Evolutionary conservation across 495 filamentous ascomycete species (phyloP), one percentile per base, ranked within the genome.

Genomic region (Penicilliopsis zonata): DNA sequence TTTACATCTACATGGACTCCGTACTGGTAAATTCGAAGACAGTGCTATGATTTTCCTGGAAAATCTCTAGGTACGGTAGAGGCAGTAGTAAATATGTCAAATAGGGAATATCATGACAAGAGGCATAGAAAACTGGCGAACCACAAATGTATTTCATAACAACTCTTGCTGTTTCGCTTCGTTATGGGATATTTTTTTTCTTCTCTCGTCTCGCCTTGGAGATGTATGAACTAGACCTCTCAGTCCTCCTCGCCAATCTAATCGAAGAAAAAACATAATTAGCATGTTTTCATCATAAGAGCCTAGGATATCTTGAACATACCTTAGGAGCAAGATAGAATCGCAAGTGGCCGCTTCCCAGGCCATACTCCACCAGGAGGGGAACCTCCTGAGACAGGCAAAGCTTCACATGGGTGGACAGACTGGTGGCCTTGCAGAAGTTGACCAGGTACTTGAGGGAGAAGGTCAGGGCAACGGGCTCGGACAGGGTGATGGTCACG

Each of bases 281-380:
- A 53, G 44, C 35, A 31, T 5, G 18, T 31, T 4, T 16, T 9
- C 3, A 30, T 30, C 13, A 6, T 9, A 12, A n/a, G 19, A 19
- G 5, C 8, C 7, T 17, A 33, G 17, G 13, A 9, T 13, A 9
- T 31, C 14, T 27, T 4, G 23, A 15, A 58, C 69, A 28, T 61
- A 85, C 82, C 86, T 99, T 99, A 32, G 90, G 90, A 43, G 90
- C 90, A 33, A 99, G 76, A 59, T 95, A 99, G 75, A 95, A 99
- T 41, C 92, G 69, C 52, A 98, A 59, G 54, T 83, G 87, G 54
- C 88, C 92, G 65, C 76, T 85, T 40, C 78, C 81, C 37, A 96
- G 66, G 29, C 59, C 67, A 48, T 95, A 99, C 63, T 96, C 88
- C 13, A 99, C 90, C 34, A 95, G 65, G 44, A 99, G 76, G 14